phyloP scores from a whole-genome alignment of 768 basidiomycete species.

The Suillus plorans region DNA sequence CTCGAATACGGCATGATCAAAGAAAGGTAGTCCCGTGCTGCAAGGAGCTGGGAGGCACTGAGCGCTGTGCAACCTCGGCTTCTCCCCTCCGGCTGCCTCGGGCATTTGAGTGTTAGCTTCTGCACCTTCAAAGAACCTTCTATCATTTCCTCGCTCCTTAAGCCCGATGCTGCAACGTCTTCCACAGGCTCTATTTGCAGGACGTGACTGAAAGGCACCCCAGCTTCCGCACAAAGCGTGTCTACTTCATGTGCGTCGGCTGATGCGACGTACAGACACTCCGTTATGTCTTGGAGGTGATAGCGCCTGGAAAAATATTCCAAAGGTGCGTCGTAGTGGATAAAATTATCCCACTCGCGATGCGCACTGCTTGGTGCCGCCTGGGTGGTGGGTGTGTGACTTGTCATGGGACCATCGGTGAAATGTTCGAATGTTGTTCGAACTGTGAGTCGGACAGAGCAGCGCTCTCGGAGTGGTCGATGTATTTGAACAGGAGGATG shows the following conservation, averaged over 20 bases:
- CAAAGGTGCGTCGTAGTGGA: background rate
- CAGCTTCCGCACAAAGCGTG: constrained; percentile 12
- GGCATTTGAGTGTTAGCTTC: constrained; percentile 8
- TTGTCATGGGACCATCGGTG: background rate
- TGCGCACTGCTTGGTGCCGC: background rate
- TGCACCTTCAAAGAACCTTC: background rate
- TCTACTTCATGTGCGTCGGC: constrained; percentile 14
- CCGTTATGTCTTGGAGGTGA: constrained; percentile 15
- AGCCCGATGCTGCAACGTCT: background rate
- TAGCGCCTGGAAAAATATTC: background rate
- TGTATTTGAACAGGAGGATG: background rate
- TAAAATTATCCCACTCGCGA: constrained; percentile 5
- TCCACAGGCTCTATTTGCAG: constrained; percentile 13
- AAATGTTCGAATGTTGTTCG: constrained; percentile 9
- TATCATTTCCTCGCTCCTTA: constrained; percentile 4
- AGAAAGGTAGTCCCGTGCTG: constrained; percentile 44
- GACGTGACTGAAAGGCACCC: constrained; percentile 20
- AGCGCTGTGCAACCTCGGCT: constrained; percentile 21
- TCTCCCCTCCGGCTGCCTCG: background rate
- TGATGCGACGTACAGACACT: constrained; percentile 20
- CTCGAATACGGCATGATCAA: constrained; percentile 36
- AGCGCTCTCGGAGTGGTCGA: constrained; percentile 13
- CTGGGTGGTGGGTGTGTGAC: background rate
- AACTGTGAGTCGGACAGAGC: constrained; percentile 10
- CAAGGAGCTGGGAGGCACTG: constrained; percentile 34